Evolutionary conservation across 2,329 filamentous ascomycete species (phyloP).

Genomic region (Cercospora citrullina): DNA sequence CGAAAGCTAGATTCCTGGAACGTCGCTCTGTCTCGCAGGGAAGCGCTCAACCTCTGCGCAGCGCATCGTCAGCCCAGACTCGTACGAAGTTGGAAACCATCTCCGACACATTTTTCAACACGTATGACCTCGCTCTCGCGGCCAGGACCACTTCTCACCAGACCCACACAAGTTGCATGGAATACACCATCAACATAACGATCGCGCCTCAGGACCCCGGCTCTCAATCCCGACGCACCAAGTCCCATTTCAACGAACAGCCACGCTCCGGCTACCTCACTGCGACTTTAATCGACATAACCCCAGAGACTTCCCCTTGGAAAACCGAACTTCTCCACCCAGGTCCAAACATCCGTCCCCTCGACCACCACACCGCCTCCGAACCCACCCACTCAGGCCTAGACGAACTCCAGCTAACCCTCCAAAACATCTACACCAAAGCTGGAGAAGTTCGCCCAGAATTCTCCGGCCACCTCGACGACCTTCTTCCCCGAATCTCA

Average conservation of each 20-base stretch:
- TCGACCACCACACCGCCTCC: not conserved
- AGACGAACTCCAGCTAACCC: not conserved
- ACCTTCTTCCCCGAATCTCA: not conserved
- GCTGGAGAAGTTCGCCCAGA: not conserved
- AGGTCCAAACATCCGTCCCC: not conserved
- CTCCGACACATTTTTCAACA: not conserved
- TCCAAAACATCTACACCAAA: constrained; percentile 9
- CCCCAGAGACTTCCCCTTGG: not conserved
- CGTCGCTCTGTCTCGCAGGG: not conserved
- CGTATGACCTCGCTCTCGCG: not conserved
- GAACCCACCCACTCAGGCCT: not conserved
- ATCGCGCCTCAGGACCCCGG: too few species aligned
- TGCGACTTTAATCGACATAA: not conserved
- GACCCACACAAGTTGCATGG: not conserved
- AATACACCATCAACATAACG: not conserved
- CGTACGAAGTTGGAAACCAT: not conserved
- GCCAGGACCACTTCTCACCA: not conserved
- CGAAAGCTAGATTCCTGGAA: not conserved
- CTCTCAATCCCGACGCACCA: too few species aligned
- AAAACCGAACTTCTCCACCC: not conserved
- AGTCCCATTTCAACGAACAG: too few species aligned
- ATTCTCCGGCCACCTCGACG: not conserved
- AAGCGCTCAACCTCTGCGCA: not conserved
- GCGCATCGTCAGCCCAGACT: not conserved
- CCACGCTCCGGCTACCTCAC: not conserved